Evolutionary conservation across 495 filamentous ascomycete genomes (phyloP), one percentile per base, ranked within the genome.

Genomic region (Penicillium pancosmium): DNA sequence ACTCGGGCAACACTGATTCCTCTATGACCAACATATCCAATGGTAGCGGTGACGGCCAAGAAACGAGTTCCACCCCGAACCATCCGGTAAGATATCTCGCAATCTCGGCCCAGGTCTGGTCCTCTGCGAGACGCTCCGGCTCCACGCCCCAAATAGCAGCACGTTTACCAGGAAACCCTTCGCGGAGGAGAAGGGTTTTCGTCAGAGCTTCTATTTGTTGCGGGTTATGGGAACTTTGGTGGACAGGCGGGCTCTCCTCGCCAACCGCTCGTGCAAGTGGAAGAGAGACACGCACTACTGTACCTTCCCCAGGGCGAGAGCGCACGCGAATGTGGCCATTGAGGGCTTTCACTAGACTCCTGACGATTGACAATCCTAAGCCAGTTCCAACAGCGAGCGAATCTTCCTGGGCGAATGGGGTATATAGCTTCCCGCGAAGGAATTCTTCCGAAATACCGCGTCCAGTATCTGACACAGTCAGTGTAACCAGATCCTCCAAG

Each of bases 371-470:
- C 18, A 84, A 57, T 2, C 80, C 80, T 13, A 82, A 63, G 0
- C 83, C 83, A 1, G 82, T 84, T 0, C 83, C 83, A 13, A 80
- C 82, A 0, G 78, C 80, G 15, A 86, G 69, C 1, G 79, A 73
- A 60, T 92, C 84, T 65, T 93, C 90, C 57, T 93, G 90, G 0
- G 86, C 82, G 62, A 92, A 93, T 1, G 90, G 88, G 5, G 84
- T 88, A 64, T 86, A 92, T 1, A 92, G 66, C 21, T 83, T 79
- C 21, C 84, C 83, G n/a, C 85, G 84, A 41, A 92, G 68, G 64
- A 86, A 92, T 48, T 90, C 88, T 38, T 86, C 79, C 1, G 81
- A 85, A 48, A 93, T 92, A n/a, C 90, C 90, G 47, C 83, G 83
- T 11, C 88, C 88, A 1, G 87, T 87, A 62, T 91, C 88, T 5